phyloP scores from a whole-genome alignment of 2,329 filamentous ascomycete species.

The Clathrospora elynae region DNA sequence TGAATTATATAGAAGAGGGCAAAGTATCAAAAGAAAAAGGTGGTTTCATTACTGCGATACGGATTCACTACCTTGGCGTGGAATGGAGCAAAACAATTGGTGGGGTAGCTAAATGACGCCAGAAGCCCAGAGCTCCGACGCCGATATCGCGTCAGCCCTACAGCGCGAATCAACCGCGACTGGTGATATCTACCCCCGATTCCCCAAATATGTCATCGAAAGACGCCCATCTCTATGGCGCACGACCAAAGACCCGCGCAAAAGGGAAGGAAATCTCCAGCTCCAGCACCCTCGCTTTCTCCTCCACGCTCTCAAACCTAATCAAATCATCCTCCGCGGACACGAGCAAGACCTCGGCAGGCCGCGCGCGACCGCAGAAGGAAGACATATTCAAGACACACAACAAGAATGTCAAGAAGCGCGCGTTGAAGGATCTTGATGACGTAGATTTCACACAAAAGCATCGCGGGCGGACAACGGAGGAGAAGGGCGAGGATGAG shows the following conservation, averaged over 20 bases:
- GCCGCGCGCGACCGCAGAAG: conserved; percentile 64
- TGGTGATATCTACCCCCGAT: background rate
- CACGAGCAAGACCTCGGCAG: conserved; percentile 51
- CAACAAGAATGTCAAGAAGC: conserved; percentile 66
- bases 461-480: conserved; percentile 62
- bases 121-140: conserved; percentile 19
- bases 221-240: conserved; percentile 77
- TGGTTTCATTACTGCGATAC: conserved; percentile 11
- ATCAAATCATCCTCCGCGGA: conserved; percentile 61
- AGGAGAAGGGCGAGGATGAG: conserved; percentile 61
- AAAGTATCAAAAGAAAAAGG: background rate
- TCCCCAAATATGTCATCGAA: conserved; percentile 41
- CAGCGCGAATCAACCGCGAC: conserved; percentile 16
- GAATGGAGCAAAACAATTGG: conserved; percentile 26
- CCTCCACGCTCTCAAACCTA: conserved; percentile 82
- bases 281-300: conserved; percentile 79
- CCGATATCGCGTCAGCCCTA: conserved; percentile 34
- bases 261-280: conserved; percentile 68
- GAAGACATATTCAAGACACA: conserved; percentile 71
- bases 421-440: conserved; percentile 64
- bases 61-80: conserved; percentile 18
- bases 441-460: conserved; percentile 65
- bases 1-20: conserved; percentile 1
- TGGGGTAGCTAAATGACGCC: conserved; percentile 26
- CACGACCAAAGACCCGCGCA: conserved; percentile 63